phyloP scores from a whole-genome alignment of 164 flowering plant species.

The Chloranthus sessilifolius region DNA sequence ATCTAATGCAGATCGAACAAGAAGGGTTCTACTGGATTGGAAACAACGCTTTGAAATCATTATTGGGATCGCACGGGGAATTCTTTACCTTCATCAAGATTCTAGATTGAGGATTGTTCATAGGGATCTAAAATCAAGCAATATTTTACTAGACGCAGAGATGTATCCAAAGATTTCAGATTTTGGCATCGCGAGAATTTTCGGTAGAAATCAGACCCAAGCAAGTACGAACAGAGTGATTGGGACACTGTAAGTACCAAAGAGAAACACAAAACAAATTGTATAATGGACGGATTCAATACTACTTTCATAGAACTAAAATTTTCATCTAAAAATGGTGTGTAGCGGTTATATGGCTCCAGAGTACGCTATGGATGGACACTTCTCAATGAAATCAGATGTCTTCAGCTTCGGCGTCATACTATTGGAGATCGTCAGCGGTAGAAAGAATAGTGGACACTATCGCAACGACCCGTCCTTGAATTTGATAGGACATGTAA shows the following conservation, averaged over 20 bases:
- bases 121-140: conserved; percentile 17
- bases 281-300: too few species aligned
- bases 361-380: conserved; percentile 33
- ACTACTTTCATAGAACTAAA: too few species aligned
- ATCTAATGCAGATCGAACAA: conserved; percentile 17
- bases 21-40: conserved; percentile 9
- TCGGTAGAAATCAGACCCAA: conserved; percentile 12
- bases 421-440: conserved; percentile 27
- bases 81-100: conserved; percentile 19
- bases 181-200: conserved; percentile 16
- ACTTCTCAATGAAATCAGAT: conserved; percentile 40
- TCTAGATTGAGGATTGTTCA: conserved; percentile 15
- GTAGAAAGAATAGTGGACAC: conserved; percentile 13
- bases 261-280: background rate
- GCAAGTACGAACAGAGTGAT: conserved; percentile 16
- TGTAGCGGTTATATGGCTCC: conserved; percentile 45
- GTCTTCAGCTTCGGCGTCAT: conserved; percentile 43
- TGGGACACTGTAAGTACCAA: conserved; percentile 18
- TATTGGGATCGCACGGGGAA: conserved; percentile 14
- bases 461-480: background rate
- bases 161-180: conserved; percentile 20
- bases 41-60: conserved; percentile 12
- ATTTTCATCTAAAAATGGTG: too few species aligned
- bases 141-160: conserved; percentile 11
- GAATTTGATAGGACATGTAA: background rate